Base-by-base conservation (phyloP, 257 asterid species). In the Salvia hispanica region DNA sequence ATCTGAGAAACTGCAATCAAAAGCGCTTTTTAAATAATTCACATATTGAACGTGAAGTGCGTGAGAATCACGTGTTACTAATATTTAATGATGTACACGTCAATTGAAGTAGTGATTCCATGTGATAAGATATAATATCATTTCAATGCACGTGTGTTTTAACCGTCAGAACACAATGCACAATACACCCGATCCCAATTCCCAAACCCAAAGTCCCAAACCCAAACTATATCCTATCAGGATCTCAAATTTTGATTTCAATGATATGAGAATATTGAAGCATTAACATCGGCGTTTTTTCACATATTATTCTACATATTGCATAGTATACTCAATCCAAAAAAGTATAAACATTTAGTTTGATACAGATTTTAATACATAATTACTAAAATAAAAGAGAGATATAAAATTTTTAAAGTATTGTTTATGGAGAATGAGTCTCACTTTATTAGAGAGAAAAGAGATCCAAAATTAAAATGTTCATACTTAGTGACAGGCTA, bases 11-110 rank as follows among this genome's bases (percentile, higher is more conserved):
- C 7, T 21, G 5, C 3, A 16, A 15, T 11, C 39, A 39, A 39
- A 18, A 51, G 9, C 11, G 9, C 12, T 14, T 48, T 48, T 48
- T 6, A 48, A 48, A 48, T 48, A 16, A 6, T 1, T 58, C 46
- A 58, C 46, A 37, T 18, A 39, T 40, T 40, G 66, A 42, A 60
- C 4, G 47, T 58, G 40, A 21, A 21, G 60, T 40, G 52, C 42
- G 53, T 42, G 67, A 61, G 53, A 21, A 18, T 16, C 67, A 43
- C 67, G 67, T 61, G 67, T 42, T 16, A 18, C 6, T 40, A 42
- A 18, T 11, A 9, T 10, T 42, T 11, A 10, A 16, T 25, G 36
- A 61, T 61, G 18, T 2, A n/a, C 4, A 54, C 16, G 60, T 50
- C 56, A 3, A 28, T 50, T 10, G 11, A 37, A 9, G 21, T 61